Conservation (phyloP, 2,329 filamentous ascomycete genomes). For the Botryosphaeria dothidea region DNA sequence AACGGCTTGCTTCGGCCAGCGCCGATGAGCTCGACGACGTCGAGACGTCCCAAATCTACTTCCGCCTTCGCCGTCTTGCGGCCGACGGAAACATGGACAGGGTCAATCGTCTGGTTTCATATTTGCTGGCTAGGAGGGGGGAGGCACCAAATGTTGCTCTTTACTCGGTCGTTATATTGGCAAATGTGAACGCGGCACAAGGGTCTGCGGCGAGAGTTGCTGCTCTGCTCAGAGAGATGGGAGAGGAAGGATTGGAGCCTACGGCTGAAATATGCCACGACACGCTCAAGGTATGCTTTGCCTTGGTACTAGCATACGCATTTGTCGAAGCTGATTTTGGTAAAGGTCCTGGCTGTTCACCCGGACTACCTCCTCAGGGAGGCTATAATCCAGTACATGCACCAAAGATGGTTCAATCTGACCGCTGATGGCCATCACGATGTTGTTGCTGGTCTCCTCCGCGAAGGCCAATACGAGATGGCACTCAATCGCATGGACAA, state of each 20-base stretch:
- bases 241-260: conserved; percentile 58
- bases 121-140: conserved; percentile 56
- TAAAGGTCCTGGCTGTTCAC: conserved; percentile 69
- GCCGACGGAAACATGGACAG: neutral
- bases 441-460: conserved; percentile 71
- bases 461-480: conserved; percentile 81
- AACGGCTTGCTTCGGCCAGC: neutral
- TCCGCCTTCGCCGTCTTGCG: neutral
- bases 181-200: conserved; percentile 62
- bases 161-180: conserved; percentile 74
- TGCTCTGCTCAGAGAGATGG: conserved; percentile 73
- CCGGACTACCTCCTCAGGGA: conserved; percentile 79
- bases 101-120: conserved; percentile 37
- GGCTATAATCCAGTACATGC: conserved; percentile 72
- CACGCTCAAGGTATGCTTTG: conserved; percentile 61
- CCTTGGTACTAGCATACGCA: neutral
- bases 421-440: conserved; percentile 64
- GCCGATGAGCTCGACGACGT: neutral
- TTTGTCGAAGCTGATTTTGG: neutral
- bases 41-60: neutral
- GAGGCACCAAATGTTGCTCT: conserved; percentile 59
- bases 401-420: conserved; percentile 68
- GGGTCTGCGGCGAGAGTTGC: conserved; percentile 68
- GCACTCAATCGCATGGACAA: conserved; percentile 70
- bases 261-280: conserved; percentile 71